These are phyloP conservation scores for Yarrowia divulgata DNA, from an alignment of 805 yeast genomes.

Conservation along the genomic window DNA sequence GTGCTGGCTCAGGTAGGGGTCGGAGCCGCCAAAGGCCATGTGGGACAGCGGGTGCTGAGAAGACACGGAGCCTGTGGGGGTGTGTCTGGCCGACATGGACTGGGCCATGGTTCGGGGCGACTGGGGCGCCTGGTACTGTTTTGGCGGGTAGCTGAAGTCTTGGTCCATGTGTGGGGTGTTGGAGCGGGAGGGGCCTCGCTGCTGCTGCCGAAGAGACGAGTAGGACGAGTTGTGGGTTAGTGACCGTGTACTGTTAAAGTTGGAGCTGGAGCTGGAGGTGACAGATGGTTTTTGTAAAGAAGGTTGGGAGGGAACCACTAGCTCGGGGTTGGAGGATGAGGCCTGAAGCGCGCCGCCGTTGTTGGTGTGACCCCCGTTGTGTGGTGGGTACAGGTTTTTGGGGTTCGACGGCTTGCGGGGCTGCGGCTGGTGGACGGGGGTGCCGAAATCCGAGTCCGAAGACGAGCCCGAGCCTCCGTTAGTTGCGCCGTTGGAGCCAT, in stretches of 20 bases:
- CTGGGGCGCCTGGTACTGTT: conserved; percentile 36
- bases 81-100: conserved; percentile 36
- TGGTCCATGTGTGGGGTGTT: conserved; percentile 29
- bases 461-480: neutral
- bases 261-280: conserved; percentile 15
- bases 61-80: conserved; percentile 27
- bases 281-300: neutral
- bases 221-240: conserved; percentile 36
- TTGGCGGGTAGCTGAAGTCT: conserved; percentile 33
- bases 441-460: conserved; percentile 6
- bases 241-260: conserved; percentile 37
- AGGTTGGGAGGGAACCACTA: conserved; percentile 29
- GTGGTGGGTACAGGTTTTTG: neutral
- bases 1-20: conserved; percentile 37
- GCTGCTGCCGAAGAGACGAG: conserved; percentile 35
- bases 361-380: neutral
- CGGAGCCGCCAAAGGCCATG: conserved; percentile 33
- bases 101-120: conserved; percentile 38
- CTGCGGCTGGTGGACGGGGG: neutral
- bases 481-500: too few relatives aligned
- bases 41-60: conserved; percentile 35
- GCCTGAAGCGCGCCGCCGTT: neutral
- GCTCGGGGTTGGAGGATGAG: conserved; percentile 18
- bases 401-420: neutral
- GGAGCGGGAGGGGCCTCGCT: conserved; percentile 37